phyloP scores from a whole-genome alignment of 805 yeast genomes.

The Yamadazyma phyllophila region DNA sequence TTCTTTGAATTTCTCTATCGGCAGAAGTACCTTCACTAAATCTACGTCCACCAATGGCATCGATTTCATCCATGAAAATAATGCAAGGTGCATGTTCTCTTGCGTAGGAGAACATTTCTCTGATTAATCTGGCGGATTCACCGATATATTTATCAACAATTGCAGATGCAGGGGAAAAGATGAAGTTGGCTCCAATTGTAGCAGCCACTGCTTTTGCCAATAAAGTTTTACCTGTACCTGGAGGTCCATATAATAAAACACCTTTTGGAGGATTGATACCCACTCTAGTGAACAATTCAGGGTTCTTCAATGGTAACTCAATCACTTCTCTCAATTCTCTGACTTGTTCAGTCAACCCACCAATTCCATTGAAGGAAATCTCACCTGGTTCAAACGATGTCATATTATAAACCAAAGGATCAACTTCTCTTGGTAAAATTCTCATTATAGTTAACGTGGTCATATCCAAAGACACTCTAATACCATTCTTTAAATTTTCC shows the following conservation, averaged over 20 bases:
- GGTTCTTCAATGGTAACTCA: constrained; percentile 94
- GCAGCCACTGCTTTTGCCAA: constrained; percentile 98
- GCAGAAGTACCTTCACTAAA: constrained; percentile 98
- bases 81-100: constrained; percentile 98
- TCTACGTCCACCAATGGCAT: constrained; percentile 98
- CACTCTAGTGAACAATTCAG: constrained; percentile 90
- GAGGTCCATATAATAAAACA: constrained; percentile 94
- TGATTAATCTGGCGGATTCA: constrained; percentile 91
- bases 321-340: constrained; percentile 96
- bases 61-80: constrained; percentile 97
- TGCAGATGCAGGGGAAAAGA: constrained; percentile 97
- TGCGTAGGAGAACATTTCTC: constrained; percentile 98
- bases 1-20: constrained; percentile 97
- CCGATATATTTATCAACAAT: constrained; percentile 98
- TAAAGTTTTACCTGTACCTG: constrained; percentile 96
- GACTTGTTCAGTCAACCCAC: constrained; percentile 94
- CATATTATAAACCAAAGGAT: constrained; percentile 97
- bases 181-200: constrained; percentile 96
- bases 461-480: constrained; percentile 95
- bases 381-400: constrained; percentile 98
- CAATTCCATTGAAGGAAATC: constrained; percentile 89
- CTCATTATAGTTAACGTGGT: constrained; percentile 98
- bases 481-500: constrained; percentile 83
- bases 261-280: constrained; percentile 99
- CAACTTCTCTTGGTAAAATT: constrained; percentile 95